phyloP scores from a whole-genome alignment of 2,329 filamentous ascomycete genomes.

The Lachnellula cervina region DNA sequence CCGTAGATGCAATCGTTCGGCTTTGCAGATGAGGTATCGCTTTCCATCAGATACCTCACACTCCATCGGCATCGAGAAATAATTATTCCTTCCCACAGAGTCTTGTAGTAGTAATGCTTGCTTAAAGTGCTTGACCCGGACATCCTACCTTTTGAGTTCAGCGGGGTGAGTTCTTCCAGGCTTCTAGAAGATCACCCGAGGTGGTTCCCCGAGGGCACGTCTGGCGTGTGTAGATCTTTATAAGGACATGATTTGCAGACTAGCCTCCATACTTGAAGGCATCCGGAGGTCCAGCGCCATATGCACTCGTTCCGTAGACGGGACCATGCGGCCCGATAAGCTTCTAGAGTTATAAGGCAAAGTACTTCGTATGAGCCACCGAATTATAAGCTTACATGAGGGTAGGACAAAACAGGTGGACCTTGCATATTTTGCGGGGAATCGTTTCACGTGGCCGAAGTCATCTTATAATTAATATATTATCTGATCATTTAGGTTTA shows the following conservation, averaged over 20 bases:
- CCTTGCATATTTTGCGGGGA: not conserved
- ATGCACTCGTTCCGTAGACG: too few species aligned
- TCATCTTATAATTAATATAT: slow-evolving; percentile 1
- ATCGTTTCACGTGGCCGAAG: not conserved
- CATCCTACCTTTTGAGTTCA: not conserved
- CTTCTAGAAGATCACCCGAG: not conserved
- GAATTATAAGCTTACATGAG: too few species aligned
- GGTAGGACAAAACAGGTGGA: not conserved
- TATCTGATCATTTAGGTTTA: not conserved
- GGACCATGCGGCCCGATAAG: too few species aligned
- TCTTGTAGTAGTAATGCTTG: not conserved
- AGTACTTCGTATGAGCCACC: too few species aligned
- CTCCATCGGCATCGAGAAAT: not conserved
- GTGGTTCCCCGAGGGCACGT: not conserved
- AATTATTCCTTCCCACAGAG: not conserved
- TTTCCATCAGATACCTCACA: not conserved
- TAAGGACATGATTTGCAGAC: too few species aligned
- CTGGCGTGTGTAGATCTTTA: not conserved
- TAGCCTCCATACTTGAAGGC: not conserved
- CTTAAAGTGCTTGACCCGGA: not conserved
- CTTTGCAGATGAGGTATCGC: not conserved
- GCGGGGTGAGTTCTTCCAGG: not conserved
- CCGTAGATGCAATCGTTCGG: not conserved
- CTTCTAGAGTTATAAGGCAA: too few species aligned
- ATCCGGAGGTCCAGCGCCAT: not conserved